Conservation (phyloP, 345 rosid species). For the Populus nigra region DNA sequence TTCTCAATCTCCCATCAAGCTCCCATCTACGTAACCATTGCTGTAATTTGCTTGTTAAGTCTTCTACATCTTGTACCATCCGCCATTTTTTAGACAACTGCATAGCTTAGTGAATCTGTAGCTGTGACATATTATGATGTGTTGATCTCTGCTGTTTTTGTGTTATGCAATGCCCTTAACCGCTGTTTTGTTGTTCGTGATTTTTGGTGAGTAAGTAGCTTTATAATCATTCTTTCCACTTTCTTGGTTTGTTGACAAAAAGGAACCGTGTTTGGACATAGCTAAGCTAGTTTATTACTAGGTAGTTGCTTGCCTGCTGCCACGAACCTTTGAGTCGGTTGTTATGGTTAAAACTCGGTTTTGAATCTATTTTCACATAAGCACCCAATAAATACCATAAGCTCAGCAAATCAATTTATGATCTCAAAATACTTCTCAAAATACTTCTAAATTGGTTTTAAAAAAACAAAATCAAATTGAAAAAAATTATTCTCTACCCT, state of each 20-base stretch:
- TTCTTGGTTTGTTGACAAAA: not conserved
- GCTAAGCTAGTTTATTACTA: not conserved
- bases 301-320: no score
- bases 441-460: no score
- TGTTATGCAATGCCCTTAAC: slow-evolving; percentile 5
- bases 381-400: no score
- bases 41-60: slow-evolving; percentile 15
- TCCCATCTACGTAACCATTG: not conserved
- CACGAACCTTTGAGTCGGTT: no score
- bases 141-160: not conserved
- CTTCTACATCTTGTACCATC: slow-evolving; percentile 20
- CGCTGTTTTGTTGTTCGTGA: not conserved
- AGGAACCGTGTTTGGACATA: not conserved
- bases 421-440: no score
- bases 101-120: slow-evolving; percentile 2
- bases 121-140: slow-evolving; percentile 9
- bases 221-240: not conserved
- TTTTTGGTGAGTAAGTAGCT: slow-evolving; percentile 7
- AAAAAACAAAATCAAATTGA: no score
- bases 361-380: no score
- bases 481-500: no score
- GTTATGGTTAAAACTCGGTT: no score
- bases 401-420: no score
- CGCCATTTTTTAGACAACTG: slow-evolving; percentile 14
- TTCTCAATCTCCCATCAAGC: slow-evolving; percentile 17